These are phyloP conservation scores for Auricularia sp. DNA, from an alignment of 768 basidiomycete species.

Conservation along the genomic window DNA sequence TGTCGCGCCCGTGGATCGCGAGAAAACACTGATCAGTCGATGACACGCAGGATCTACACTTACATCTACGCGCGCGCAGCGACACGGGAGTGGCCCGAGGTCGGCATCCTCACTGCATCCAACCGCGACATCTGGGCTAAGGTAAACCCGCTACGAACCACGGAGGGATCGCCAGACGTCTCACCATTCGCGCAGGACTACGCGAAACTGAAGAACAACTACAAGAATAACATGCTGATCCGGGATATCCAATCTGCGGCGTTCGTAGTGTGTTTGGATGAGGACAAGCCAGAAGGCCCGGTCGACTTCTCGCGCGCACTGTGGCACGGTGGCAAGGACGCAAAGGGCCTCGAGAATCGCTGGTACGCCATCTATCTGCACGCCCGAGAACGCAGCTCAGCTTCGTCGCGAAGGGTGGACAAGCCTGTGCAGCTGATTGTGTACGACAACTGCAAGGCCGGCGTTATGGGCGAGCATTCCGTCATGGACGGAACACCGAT, in stretches of 20 bases:
- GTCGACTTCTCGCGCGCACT: conserved; percentile 56
- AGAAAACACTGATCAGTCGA: background rate
- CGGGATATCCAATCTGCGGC: conserved; percentile 75
- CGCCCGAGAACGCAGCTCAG: background rate
- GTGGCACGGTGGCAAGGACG: conserved; percentile 71
- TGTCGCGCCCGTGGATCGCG: conserved; percentile 8
- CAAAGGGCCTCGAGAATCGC: conserved; percentile 27
- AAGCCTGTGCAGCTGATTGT: conserved; percentile 85
- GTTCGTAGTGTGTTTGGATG: conserved; percentile 73
- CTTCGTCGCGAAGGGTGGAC: conserved; percentile 46
- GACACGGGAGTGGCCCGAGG: conserved; percentile 47
- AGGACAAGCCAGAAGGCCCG: conserved; percentile 39
- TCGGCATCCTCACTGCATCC: conserved; percentile 68
- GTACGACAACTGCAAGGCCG: conserved; percentile 70
- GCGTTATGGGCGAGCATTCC: conserved; percentile 89
- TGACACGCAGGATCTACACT: conserved; percentile 48
- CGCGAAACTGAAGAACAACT: conserved; percentile 43
- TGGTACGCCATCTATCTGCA: conserved; percentile 19
- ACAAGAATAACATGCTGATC: conserved; percentile 54
- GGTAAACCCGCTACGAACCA: conserved; percentile 29
- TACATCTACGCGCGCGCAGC: conserved; percentile 57
- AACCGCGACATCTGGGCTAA: conserved; percentile 87
- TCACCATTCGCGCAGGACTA: conserved; percentile 40
- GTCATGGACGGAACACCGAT: conserved; percentile 87
- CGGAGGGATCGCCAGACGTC: background rate